Base-by-base conservation (phyloP, 352 stramenopile species). In the Peronospora belbahrii region DNA sequence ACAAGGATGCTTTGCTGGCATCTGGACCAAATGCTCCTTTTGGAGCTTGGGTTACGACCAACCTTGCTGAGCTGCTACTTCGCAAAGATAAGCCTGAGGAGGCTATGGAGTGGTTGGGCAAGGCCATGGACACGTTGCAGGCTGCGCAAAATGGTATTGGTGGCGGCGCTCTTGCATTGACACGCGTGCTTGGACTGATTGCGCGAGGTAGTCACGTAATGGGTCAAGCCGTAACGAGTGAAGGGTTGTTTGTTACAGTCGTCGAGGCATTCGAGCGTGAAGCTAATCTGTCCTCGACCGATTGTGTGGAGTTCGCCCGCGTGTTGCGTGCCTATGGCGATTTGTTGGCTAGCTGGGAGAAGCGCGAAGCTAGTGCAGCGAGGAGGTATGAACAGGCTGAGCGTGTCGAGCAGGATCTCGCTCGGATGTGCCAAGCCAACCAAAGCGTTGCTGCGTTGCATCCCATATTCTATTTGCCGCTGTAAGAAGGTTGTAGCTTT, bases 241-340 rank as follows among this genome's bases (percentile, higher is more conserved):
- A 88, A 53, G 77, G 74, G 1, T 43, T 88, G 6, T 83, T 84
- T 61, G 73, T 76, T 45, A 81, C 67, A 6, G 77, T 81, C 3
- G 49, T 86, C 22, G 73, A 88, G 47, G 53, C 77, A 25, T 86
- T 82, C 38, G 77, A 83, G 48, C 81, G 81, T 28, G 74, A 84
- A 41, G 11, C 42, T 2, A 61, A 62, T 17, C 39, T 88, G 42
- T 81, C 67, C 19, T 40, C 59, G 4, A 74, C 74, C 0, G 74
- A 88, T 53, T 67, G 68, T 31, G 59, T 88, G 14, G 72, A 86
- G 47, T 86, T 83, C 51, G 72, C 74, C n/a, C 62, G 66, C 9
- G 65, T 73, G 28, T 55, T 86, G 45, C 72, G 77, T 14, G 61
- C 61, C 22, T 86, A 85, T 36, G 74, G 70, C 5, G 57, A 81